Evolutionary conservation across 257 asterid species (phyloP), one percentile per base, ranked within the genome.

Genomic region (Datura wrightii): DNA sequence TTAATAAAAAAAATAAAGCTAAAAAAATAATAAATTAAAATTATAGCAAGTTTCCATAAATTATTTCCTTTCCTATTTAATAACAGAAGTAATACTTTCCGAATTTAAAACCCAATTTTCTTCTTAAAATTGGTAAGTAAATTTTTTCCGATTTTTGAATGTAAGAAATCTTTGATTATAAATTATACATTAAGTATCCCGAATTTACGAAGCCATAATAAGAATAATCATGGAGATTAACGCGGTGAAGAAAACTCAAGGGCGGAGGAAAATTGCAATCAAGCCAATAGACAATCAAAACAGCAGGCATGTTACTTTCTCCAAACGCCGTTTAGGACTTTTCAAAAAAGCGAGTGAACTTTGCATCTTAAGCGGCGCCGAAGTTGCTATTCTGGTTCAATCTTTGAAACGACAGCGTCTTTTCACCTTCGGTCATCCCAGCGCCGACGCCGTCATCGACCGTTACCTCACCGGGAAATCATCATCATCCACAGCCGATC

Each of bases 311-410:
- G 92, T 86, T 0, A 85, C 93, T 0, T 90, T 90, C 82, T 41
- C 86, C 11, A 87, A 89, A 53, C 88, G 90, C 1, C 88, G 91
- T 31, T 3, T 10, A 6, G 93, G 92, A 0, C 72, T 90, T 1
- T 90, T 89, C 84, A 71, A 81, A 5, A 89, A 90, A 24, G 92
- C 92, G 0, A 78, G 86, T n/a, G 92, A 90, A 39, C 88, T 90
- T 65, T 37, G 85, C 81, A 13, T 87, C 63, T 86, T 88, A 67
- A 84, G 86, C 79, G 88, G 88, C 4, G 82, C 90, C 3, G 84
- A 83, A 3, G 34, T 85, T 1, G 90, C 79, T 1, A 86, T 90
- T 11, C 85, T 91, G 11, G 89, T 88, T 36, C 84, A 82, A 82
- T 89, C 91, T 0, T 87, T 91, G 42, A 90, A 88, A 19, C 66